Evolutionary conservation across 2,329 filamentous ascomycete genomes (phyloP).

Genomic region (Beauveria sp.): DNA sequence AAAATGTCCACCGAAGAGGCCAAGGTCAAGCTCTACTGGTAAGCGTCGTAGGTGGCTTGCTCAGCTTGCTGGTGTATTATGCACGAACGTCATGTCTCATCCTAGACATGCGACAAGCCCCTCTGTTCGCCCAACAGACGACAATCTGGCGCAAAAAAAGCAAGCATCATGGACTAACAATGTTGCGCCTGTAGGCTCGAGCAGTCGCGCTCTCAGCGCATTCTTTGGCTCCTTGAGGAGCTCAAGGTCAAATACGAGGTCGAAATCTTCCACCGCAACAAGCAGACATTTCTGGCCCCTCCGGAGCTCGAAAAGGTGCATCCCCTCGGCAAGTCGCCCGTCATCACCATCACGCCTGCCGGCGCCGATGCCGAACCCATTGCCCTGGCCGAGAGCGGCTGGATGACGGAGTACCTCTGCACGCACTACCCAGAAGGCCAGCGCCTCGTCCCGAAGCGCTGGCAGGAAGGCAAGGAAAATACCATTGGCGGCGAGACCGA

Average conservation of each 20-base stretch:
- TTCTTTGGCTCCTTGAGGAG: slow-evolving; percentile 81
- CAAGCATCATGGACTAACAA: neutral
- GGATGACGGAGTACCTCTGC: slow-evolving; percentile 74
- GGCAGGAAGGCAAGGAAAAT: slow-evolving; percentile 50
- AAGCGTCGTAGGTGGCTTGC: slow-evolving; percentile 14
- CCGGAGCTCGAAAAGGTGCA: slow-evolving; percentile 70
- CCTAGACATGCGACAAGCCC: neutral
- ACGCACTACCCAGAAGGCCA: slow-evolving; percentile 49
- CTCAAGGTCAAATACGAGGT: slow-evolving; percentile 73
- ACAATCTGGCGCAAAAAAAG: neutral
- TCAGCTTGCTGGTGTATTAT: neutral
- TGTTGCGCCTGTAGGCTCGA: slow-evolving; percentile 58
- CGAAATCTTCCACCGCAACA: slow-evolving; percentile 66
- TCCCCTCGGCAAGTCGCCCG: slow-evolving; percentile 79
- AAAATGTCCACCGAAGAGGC: slow-evolving; percentile 24
- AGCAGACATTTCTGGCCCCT: slow-evolving; percentile 59
- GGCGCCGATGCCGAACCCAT: slow-evolving; percentile 33
- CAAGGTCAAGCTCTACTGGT: slow-evolving; percentile 61
- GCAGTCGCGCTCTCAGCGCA: slow-evolving; percentile 72
- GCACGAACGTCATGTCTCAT: neutral
- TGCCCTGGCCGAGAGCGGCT: slow-evolving; percentile 73
- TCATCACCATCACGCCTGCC: slow-evolving; percentile 55
- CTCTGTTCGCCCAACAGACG: neutral
- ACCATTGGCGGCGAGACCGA: slow-evolving; percentile 54
- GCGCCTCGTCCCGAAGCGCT: slow-evolving; percentile 44